phyloP scores from a whole-genome alignment of 345 rosid species.

The Camelina neglecta region DNA sequence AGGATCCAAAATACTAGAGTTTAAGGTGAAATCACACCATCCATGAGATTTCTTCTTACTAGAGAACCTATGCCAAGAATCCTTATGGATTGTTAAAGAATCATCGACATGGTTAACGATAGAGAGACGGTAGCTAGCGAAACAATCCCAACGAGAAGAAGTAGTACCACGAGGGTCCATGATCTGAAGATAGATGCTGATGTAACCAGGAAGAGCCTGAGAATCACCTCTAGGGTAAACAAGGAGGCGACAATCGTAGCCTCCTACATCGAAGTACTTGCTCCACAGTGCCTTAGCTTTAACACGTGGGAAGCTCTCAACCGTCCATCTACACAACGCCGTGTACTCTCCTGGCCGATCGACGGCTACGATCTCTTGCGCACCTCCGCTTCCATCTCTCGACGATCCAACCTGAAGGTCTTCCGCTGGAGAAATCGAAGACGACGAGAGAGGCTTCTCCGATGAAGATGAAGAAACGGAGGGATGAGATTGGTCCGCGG shows the following conservation, averaged over 20 bases:
- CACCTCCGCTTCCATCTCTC: constrained; percentile 79
- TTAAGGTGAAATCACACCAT: constrained; percentile 97
- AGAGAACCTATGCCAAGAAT: constrained; percentile 99
- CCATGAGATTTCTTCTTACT: constrained; percentile 98
- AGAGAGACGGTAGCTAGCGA: constrained; percentile 93
- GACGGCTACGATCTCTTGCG: constrained; percentile 75
- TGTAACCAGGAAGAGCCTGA: constrained; percentile 92
- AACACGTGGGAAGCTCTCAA: constrained; percentile 72
- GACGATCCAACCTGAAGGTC: constrained; percentile 60
- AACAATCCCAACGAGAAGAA: constrained; percentile 95
- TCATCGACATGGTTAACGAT: constrained; percentile 79
- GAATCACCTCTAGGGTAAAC: constrained; percentile 98
- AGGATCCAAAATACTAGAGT: constrained; percentile 79
- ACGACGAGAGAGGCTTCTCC: constrained; percentile 50
- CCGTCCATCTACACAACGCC: constrained; percentile 94
- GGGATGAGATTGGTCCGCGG: constrained; percentile 56
- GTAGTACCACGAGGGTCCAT: constrained; percentile 92
- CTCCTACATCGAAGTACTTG: constrained; percentile 97
- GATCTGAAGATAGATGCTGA: constrained; percentile 92
- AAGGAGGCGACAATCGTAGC: constrained; percentile 92
- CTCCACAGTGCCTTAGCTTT: constrained; percentile 96
- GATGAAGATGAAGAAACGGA: constrained; percentile 52
- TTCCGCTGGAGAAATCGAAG: constrained; percentile 61
- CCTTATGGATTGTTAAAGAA: constrained; percentile 87
- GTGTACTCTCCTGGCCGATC: constrained; percentile 85